Evolutionary conservation across 2,329 filamentous ascomycete genomes (phyloP).

Genomic region (Fusarium sp.): DNA sequence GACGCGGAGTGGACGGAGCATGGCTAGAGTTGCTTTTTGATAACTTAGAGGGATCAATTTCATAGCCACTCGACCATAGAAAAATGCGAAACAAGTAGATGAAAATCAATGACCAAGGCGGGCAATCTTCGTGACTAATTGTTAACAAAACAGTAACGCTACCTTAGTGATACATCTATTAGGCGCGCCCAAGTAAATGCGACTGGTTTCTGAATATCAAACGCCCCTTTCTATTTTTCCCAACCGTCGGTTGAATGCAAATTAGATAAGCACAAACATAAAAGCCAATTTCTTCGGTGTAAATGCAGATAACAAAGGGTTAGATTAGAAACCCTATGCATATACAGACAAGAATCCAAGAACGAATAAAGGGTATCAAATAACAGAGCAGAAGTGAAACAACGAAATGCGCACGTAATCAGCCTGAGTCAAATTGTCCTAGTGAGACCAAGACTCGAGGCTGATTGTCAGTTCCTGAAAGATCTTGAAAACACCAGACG

Average conservation of each 20-base stretch:
- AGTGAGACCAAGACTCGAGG: background rate
- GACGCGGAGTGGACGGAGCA: background rate
- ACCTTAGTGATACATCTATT: constrained; percentile 27
- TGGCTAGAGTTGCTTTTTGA: constrained; percentile 22
- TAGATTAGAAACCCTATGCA: constrained; percentile 12
- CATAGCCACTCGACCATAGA: constrained; percentile 7
- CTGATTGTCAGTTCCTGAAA: background rate
- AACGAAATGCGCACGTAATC: constrained; percentile 3
- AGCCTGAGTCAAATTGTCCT: constrained; percentile 2
- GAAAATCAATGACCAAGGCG: constrained; percentile 6
- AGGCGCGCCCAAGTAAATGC: constrained; percentile 21
- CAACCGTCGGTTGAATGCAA: constrained; percentile 17
- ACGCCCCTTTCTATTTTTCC: constrained; percentile 35
- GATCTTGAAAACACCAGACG: constrained; percentile 3
- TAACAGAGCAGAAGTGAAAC: constrained; percentile 43
- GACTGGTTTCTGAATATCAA: constrained; percentile 3
- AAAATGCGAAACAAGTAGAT: background rate
- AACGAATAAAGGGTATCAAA: constrained; percentile 45
- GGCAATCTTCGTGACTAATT: constrained; percentile 20
- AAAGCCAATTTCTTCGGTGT: constrained; percentile 17
- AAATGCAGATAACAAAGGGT: constrained; percentile 21
- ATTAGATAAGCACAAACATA: constrained; percentile 21
- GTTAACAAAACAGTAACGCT: constrained; percentile 13
- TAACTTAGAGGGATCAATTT: constrained; percentile 9
- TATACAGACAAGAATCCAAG: constrained; percentile 27